These are phyloP conservation scores for Colletotrichum shisoi DNA, from an alignment of 2,329 filamentous ascomycete genomes.

Conservation along the genomic window DNA sequence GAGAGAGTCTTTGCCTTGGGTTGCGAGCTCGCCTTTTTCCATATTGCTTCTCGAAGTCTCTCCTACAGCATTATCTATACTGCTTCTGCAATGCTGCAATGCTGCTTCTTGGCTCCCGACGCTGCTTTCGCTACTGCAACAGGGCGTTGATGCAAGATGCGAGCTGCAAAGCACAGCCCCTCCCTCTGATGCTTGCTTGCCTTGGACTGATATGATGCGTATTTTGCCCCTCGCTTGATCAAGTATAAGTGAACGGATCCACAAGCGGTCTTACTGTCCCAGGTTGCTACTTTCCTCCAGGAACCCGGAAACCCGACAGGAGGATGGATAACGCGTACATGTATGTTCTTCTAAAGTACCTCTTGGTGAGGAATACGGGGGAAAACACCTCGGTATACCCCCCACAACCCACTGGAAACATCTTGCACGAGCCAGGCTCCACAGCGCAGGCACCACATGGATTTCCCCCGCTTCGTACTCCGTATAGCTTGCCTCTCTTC, in stretches of 20 bases:
- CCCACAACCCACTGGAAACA: slow-evolving; percentile 34
- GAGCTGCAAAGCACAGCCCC: slow-evolving; percentile 30
- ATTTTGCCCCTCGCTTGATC: slow-evolving; percentile 19
- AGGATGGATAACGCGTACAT: not conserved
- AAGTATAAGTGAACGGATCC: not conserved
- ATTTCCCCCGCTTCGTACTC: slow-evolving; percentile 11
- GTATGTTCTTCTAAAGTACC: slow-evolving; percentile 9
- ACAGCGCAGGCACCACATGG: slow-evolving; percentile 5
- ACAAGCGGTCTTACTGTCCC: too few species aligned
- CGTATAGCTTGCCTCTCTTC: too few species aligned
- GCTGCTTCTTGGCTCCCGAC: slow-evolving; percentile 20
- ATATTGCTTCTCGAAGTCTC: slow-evolving; percentile 18
- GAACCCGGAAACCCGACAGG: slow-evolving; percentile 24
- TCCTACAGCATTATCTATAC: not conserved
- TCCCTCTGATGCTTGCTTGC: slow-evolving; percentile 21
- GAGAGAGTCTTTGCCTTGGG: not conserved
- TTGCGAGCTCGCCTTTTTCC: not conserved
- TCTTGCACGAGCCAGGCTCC: slow-evolving; percentile 27
- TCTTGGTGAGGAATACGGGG: not conserved
- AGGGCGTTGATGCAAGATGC: slow-evolving; percentile 26
- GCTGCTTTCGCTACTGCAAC: slow-evolving; percentile 6
- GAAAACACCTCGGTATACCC: slow-evolving; percentile 5
- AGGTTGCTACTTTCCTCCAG: slow-evolving; percentile 10
- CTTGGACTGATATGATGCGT: not conserved
- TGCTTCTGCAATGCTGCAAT: slow-evolving; percentile 12